phyloP scores from a whole-genome alignment of 306 rosid species.

The Gleditsia sinensis region DNA sequence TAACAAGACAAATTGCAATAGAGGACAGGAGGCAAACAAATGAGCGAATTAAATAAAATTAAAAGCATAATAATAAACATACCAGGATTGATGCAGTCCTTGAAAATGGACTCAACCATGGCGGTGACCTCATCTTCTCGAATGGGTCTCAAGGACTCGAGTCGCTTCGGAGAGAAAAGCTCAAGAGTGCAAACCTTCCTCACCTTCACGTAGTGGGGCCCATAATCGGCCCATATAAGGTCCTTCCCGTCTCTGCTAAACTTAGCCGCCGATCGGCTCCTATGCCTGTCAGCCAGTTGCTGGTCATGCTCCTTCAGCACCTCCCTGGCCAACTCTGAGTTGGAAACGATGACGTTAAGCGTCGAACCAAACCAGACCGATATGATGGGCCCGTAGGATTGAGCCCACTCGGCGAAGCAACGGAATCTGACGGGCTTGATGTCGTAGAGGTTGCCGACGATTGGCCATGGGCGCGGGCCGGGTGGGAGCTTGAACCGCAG shows the following conservation, averaged over 20 bases:
- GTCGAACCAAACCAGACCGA: slow-evolving; percentile 92
- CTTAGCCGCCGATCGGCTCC: slow-evolving; percentile 73
- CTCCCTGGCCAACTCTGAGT: slow-evolving; percentile 61
- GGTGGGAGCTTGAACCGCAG: slow-evolving; percentile 84
- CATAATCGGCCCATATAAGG: slow-evolving; percentile 93
- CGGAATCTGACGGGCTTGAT: slow-evolving; percentile 82
- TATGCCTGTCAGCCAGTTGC: slow-evolving; percentile 67
- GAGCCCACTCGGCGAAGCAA: slow-evolving; percentile 83
- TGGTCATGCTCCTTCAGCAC: slow-evolving; percentile 82
- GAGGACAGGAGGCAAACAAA: background rate
- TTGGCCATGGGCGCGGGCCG: slow-evolving; percentile 78
- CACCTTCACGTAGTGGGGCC: slow-evolving; percentile 94
- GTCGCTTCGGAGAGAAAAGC: slow-evolving; percentile 78
- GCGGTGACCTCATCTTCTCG: slow-evolving; percentile 90
- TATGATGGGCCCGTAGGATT: slow-evolving; percentile 73
- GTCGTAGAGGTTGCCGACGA: slow-evolving; percentile 88
- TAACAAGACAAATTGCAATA: background rate
- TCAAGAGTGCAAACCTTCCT: slow-evolving; percentile 91
- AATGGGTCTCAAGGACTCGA: slow-evolving; percentile 70
- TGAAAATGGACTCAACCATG: slow-evolving; percentile 83
- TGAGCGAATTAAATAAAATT: background rate
- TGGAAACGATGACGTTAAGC: slow-evolving; percentile 69
- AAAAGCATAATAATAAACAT: background rate
- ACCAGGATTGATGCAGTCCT: slow-evolving; percentile 55
- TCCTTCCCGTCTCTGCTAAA: slow-evolving; percentile 84